phyloP scores from a whole-genome alignment of 352 stramenopile genomes.

The Peronospora tabacina region DNA sequence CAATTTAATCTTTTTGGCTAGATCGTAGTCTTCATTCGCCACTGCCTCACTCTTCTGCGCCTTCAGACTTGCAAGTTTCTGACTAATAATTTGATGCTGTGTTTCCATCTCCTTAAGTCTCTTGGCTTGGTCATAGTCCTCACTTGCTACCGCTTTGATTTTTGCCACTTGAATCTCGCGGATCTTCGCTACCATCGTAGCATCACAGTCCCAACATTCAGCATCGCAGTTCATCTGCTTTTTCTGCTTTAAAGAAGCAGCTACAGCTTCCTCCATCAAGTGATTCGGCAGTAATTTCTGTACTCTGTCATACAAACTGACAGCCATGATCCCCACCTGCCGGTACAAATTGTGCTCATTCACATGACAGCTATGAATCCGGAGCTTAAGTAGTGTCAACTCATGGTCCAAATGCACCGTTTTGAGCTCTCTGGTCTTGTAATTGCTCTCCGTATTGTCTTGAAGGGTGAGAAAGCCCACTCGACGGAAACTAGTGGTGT shows the following conservation, averaged over 20 bases:
- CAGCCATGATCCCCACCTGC: conserved; percentile 88
- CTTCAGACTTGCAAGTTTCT: conserved; percentile 83
- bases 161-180: conserved; percentile 85
- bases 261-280: conserved; percentile 35
- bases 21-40: conserved; percentile 88
- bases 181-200: conserved; percentile 81
- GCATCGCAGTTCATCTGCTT: conserved; percentile 2
- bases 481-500: conserved; percentile 55
- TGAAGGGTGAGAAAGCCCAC: conserved; percentile 84
- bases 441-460: conserved; percentile 75
- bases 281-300: conserved; percentile 44
- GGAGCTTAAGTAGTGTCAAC: conserved; percentile 77
- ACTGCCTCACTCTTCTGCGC: conserved; percentile 85
- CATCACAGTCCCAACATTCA: conserved; percentile 49
- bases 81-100: conserved; percentile 84
- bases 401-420: conserved; percentile 86
- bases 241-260: conserved; percentile 17
- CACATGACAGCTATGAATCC: conserved; percentile 84
- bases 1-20: conserved; percentile 86
- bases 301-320: conserved; percentile 78
- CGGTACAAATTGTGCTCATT: conserved; percentile 88
- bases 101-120: conserved; percentile 80
- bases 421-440: conserved; percentile 89
- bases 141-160: conserved; percentile 70
- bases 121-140: conserved; percentile 90